Percentiles rank a stretch among this genome's conserved stretches.
phyloP scores from a whole-genome alignment of 2,329 filamentous ascomycete species.

The Aspergillus unguis region DNA sequence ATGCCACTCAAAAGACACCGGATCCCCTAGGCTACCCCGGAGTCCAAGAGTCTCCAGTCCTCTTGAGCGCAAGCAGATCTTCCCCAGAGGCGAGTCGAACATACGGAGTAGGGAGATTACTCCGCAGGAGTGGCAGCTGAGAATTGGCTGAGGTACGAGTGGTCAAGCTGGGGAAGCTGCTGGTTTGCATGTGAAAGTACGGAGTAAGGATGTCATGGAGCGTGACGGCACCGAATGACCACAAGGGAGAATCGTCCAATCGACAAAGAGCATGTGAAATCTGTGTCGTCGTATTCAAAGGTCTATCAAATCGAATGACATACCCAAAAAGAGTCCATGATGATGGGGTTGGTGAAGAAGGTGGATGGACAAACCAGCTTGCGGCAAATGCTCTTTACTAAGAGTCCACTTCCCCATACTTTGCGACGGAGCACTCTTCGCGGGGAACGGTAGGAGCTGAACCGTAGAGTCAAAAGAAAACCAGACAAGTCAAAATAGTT shows the following conservation, averaged over 20 bases:
- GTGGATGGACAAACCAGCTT: conserved; percentile 19
- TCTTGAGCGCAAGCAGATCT: too few relatives aligned
- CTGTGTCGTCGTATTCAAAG: not conserved
- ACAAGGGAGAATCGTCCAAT: not conserved
- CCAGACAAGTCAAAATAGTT: too few relatives aligned
- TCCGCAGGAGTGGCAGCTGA: not conserved
- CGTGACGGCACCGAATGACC: conserved; percentile 5
- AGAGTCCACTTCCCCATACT: conserved; percentile 12
- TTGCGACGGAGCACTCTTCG: not conserved
- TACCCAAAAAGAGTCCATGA: not conserved
- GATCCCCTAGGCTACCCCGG: too few relatives aligned
- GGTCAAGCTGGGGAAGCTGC: not conserved
- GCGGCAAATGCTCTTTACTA: conserved; percentile 16
- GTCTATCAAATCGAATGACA: not conserved
- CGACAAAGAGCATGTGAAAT: conserved; percentile 15
- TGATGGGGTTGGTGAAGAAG: not conserved
- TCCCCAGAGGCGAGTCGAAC: too few relatives aligned
- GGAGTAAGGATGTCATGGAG: conserved; percentile 1
- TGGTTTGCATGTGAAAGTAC: conserved; percentile 10
- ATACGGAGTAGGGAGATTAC: too few relatives aligned
- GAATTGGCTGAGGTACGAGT: not conserved
- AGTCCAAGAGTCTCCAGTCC: too few relatives aligned
- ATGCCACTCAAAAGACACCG: not conserved
- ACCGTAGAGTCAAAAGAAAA: not conserved
- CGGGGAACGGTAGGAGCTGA: not conserved